phyloP scores from a whole-genome alignment of 2,329 filamentous ascomycete genomes.

The Aspergillus intermedius region DNA sequence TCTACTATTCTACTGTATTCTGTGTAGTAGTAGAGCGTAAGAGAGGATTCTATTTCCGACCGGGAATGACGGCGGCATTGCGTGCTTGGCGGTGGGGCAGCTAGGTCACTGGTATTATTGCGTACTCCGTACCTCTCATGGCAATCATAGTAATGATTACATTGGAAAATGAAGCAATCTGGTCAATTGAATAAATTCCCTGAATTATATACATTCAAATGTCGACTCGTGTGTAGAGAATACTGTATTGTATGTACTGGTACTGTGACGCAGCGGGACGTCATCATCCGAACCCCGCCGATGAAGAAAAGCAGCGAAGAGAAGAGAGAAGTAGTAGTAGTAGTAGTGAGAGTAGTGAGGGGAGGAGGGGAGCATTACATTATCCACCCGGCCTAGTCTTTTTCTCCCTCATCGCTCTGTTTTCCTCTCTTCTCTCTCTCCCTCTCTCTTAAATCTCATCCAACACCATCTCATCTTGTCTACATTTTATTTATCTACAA shows the following conservation, averaged over 20 bases:
- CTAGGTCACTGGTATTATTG: background rate
- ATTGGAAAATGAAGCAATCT: too few species aligned
- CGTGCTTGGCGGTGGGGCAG: too few species aligned
- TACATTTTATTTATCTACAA: background rate
- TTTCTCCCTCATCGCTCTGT: slow-evolving; percentile 17
- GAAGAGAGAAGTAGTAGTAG: background rate
- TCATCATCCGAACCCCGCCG: slow-evolving; percentile 18
- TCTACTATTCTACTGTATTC: background rate
- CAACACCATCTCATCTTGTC: background rate
- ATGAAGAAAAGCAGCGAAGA: background rate
- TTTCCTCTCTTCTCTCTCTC: slow-evolving; percentile 11
- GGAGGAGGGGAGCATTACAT: too few species aligned
- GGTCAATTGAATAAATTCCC: too few species aligned
- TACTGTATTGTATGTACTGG: slow-evolving; percentile 1
- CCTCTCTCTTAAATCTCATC: slow-evolving; percentile 5
- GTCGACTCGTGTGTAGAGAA: background rate
- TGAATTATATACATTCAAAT: too few species aligned
- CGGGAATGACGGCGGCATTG: too few species aligned
- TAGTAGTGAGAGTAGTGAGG: background rate
- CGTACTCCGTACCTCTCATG: too few species aligned
- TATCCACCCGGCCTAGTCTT: slow-evolving; percentile 1
- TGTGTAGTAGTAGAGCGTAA: too few species aligned
- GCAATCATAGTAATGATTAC: too few species aligned
- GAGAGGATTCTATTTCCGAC: too few species aligned
- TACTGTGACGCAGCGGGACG: slow-evolving; percentile 10